These are phyloP conservation scores for Candida gorgasii DNA, from an alignment of 805 yeast genomes.

Conservation along the genomic window DNA sequence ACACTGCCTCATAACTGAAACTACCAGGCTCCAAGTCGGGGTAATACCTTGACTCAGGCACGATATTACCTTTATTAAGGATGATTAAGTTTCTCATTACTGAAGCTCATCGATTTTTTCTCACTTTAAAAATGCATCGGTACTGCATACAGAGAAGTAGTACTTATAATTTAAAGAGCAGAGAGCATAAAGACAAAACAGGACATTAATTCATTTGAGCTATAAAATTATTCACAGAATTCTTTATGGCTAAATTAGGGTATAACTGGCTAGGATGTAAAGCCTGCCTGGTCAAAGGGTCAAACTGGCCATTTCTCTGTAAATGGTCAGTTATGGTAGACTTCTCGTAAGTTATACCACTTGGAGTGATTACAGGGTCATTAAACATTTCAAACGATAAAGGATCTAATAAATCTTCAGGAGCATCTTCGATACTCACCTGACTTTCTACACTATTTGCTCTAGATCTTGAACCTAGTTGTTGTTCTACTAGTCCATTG, in stretches of 20 bases:
- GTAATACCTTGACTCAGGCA: conserved; percentile 54
- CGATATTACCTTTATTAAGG: conserved; percentile 55
- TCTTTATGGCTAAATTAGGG: conserved; percentile 42
- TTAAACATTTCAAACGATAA: conserved; percentile 36
- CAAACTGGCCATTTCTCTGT: conserved; percentile 29
- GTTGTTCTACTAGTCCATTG: conserved; percentile 20
- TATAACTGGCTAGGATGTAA: conserved; percentile 34
- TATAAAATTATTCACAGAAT: conserved; percentile 32
- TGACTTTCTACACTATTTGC: background rate
- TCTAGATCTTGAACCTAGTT: background rate
- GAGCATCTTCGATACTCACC: conserved; percentile 23
- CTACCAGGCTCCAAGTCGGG: conserved; percentile 58
- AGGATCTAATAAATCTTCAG: conserved; percentile 41
- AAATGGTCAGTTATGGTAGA: conserved; percentile 38
- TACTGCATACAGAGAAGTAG: conserved; percentile 1
- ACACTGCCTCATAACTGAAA: conserved; percentile 43
- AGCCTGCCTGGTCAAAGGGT: conserved; percentile 43
- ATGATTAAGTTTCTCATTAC: conserved; percentile 53
- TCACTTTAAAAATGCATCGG: background rate
- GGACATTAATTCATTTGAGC: background rate
- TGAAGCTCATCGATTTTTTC: conserved; percentile 6
- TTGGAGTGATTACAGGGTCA: conserved; percentile 47
- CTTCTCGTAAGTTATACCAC: conserved; percentile 45
- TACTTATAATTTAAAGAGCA: no score
- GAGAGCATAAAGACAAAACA: no score